Evolutionary conservation across 139 green algal genomes (phyloP).

Genomic region (Coelastrella sp.): DNA sequence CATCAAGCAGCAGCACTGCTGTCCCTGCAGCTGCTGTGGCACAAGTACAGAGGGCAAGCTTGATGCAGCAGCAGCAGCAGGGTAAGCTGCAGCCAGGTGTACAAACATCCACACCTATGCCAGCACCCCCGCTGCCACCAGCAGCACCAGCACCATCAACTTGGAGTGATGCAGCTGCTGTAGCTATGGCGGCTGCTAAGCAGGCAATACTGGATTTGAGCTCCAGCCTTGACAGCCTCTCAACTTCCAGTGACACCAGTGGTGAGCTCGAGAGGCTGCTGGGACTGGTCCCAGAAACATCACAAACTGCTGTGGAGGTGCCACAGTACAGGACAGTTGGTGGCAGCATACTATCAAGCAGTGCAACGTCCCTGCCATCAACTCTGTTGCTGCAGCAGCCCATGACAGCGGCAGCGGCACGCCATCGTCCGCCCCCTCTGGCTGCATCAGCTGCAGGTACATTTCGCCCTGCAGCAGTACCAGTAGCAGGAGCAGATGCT

Average conservation of each 20-base stretch:
- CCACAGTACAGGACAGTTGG: neutral
- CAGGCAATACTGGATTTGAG: conserved; percentile 7
- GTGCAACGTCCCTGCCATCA: conserved; percentile 28
- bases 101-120: neutral
- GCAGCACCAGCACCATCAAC: neutral
- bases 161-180: neutral
- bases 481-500: neutral
- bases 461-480: neutral
- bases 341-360: conserved; percentile 7
- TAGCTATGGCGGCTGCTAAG: neutral
- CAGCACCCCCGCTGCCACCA: neutral
- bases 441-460: too few species aligned
- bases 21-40: conserved; percentile 5
- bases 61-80: conserved; percentile 38
- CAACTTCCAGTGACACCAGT: neutral
- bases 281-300: neutral
- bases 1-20: neutral
- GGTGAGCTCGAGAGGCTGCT: neutral
- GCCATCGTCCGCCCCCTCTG: too few species aligned
- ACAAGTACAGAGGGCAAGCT: neutral
- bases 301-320: neutral
- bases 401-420: neutral
- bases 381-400: conserved; percentile 4
- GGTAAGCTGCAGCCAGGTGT: neutral
- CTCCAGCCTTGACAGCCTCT: conserved; percentile 1